Evolutionary conservation across 192 early-diverging fungal species (phyloP).

Genomic region (Linnemannia exigua): DNA sequence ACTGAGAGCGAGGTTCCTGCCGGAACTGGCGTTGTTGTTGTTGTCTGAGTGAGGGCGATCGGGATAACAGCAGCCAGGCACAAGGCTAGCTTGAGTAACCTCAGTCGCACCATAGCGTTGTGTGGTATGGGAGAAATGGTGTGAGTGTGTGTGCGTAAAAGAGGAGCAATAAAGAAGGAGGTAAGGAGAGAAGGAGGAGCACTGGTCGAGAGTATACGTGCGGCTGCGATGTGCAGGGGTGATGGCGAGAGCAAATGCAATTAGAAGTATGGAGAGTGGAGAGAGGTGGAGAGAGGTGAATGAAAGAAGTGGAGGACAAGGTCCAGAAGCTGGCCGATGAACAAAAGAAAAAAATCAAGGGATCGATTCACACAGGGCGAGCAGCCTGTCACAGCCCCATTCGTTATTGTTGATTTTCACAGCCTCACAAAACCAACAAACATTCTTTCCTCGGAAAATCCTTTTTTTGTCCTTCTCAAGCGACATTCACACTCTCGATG

Average conservation of each 20-base stretch:
- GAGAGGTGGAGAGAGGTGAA: background rate
- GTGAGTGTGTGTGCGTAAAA: background rate
- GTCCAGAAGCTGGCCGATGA: background rate
- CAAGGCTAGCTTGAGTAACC: background rate
- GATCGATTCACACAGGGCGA: no score
- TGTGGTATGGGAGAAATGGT: constrained; percentile 9
- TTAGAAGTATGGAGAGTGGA: background rate
- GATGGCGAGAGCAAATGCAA: no score
- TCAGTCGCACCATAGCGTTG: background rate
- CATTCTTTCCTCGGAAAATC: background rate
- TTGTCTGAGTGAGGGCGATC: background rate
- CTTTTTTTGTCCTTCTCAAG: background rate
- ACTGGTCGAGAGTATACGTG: background rate
- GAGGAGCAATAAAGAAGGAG: background rate
- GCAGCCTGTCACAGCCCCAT: no score
- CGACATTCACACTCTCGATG: background rate
- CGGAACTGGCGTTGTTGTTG: background rate
- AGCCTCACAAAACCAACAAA: background rate
- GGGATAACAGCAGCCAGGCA: background rate
- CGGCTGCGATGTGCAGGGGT: background rate
- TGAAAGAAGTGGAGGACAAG: background rate
- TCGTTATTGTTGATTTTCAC: no score
- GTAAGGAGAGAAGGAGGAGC: background rate
- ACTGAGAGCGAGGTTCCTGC: background rate
- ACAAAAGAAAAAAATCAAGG: no score